These are phyloP conservation scores for Eucalyptus regnans DNA, from an alignment of 345 rosid species.

Conservation along the genomic window DNA sequence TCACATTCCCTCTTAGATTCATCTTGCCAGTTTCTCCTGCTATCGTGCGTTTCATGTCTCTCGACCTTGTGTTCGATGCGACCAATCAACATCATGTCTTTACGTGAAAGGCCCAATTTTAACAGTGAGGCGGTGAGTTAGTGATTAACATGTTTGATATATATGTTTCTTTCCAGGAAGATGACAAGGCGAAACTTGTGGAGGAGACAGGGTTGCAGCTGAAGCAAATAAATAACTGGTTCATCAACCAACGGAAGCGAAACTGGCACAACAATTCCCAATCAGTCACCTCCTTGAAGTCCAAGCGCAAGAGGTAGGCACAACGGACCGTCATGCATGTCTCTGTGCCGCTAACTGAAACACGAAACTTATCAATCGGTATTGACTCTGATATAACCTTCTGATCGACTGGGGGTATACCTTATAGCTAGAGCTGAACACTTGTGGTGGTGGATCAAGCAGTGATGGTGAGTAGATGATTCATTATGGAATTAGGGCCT, in stretches of 20 bases:
- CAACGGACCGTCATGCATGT: background rate
- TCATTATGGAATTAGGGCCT: background rate
- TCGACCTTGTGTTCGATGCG: background rate
- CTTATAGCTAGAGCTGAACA: background rate
- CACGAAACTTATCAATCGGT: background rate
- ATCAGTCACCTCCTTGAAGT: slow-evolving; percentile 82
- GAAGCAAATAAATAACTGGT: slow-evolving; percentile 99
- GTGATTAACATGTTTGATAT: background rate
- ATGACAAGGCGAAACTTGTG: slow-evolving; percentile 94
- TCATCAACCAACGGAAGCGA: slow-evolving; percentile 95
- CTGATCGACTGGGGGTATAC: background rate
- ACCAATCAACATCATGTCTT: background rate
- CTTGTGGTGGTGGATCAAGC: background rate
- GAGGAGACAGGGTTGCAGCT: slow-evolving; percentile 98
- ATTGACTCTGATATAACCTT: background rate
- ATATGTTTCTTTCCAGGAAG: slow-evolving; percentile 46
- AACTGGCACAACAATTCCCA: slow-evolving; percentile 97
- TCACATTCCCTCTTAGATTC: background rate
- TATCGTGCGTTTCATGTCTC: background rate
- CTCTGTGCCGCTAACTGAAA: background rate
- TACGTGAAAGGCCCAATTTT: background rate
- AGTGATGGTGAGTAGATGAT: background rate
- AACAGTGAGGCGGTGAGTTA: background rate
- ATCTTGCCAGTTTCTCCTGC: background rate
- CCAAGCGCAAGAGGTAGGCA: slow-evolving; percentile 82